These are phyloP conservation scores for Amoeboaphelidium protococcarum DNA, from an alignment of 371 early-diverging fungal species.

Conservation along the genomic window DNA sequence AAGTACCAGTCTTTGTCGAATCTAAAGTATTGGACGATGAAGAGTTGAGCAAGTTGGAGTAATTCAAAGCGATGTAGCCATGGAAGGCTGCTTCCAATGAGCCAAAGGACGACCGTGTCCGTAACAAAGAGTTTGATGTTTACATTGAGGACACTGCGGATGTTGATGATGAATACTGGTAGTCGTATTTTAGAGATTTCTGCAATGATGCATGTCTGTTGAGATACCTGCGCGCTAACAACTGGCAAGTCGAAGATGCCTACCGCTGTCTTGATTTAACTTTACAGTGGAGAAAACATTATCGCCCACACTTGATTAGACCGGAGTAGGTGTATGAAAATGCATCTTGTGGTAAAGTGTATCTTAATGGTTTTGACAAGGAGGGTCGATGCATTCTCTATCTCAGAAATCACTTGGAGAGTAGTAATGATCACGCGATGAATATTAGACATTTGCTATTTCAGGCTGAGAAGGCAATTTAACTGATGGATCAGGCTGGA, in stretches of 20 bases:
- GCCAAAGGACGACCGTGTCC: too few relatives aligned
- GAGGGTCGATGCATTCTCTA: slow-evolving; percentile 38
- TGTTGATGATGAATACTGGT: background rate
- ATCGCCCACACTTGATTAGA: background rate
- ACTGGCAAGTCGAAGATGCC: slow-evolving; percentile 34
- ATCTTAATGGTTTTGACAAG: slow-evolving; percentile 27
- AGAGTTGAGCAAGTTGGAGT: too few relatives aligned
- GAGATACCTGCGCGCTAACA: slow-evolving; percentile 46
- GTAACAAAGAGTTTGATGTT: too few relatives aligned
- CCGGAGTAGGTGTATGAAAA: slow-evolving; percentile 1
- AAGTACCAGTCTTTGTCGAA: too few relatives aligned
- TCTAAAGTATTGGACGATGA: too few relatives aligned
- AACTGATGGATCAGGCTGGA: background rate
- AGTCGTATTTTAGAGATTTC: background rate
- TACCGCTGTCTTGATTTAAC: background rate
- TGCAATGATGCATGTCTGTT: slow-evolving; percentile 3
- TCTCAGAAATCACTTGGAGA: slow-evolving; percentile 43
- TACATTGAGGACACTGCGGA: too few relatives aligned
- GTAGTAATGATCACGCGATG: slow-evolving; percentile 41
- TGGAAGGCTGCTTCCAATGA: too few relatives aligned
- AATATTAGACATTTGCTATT: slow-evolving; percentile 52
- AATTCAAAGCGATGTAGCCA: too few relatives aligned
- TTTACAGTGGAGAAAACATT: background rate
- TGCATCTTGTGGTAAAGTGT: slow-evolving; percentile 54
- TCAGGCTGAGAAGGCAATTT: slow-evolving; percentile 41